Evolutionary conservation across 768 basidiomycete species (phyloP).

Genomic region (Tulasnella sp.): DNA sequence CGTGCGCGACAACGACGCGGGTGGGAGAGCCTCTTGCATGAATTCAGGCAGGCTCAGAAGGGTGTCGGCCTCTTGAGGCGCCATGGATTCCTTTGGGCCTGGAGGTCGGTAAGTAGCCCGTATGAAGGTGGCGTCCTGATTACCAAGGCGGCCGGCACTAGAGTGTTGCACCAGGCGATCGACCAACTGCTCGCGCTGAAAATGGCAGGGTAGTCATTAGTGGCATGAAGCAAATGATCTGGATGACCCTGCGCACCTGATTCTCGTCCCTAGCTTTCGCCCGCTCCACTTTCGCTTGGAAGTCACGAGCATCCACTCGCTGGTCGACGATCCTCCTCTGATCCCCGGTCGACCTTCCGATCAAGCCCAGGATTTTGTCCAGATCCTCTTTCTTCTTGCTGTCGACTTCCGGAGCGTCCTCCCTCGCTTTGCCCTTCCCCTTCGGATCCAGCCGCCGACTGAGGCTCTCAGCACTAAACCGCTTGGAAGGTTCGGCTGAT

Average conservation of each 20-base stretch:
- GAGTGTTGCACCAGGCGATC: constrained; percentile 69
- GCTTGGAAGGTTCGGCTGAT: constrained; percentile 30
- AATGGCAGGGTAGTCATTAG: not conserved
- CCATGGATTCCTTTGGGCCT: constrained; percentile 17
- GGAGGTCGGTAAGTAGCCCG: constrained; percentile 26
- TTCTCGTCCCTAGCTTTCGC: constrained; percentile 55
- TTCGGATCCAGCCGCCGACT: constrained; percentile 7
- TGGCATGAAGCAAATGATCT: constrained; percentile 20
- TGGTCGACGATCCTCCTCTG: constrained; percentile 63
- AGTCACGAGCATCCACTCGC: constrained; percentile 57
- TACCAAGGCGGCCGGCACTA: constrained; percentile 64
- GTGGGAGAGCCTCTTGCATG: constrained; percentile 46
- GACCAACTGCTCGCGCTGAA: constrained; percentile 69
- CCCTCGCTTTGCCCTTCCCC: constrained; percentile 43
- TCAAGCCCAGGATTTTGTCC: constrained; percentile 64
- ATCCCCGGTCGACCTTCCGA: constrained; percentile 59
- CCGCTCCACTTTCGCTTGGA: constrained; percentile 53
- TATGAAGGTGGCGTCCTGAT: constrained; percentile 69
- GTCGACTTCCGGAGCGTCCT: constrained; percentile 30
- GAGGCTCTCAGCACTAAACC: not conserved
- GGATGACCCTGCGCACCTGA: constrained; percentile 48
- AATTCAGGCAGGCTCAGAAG: constrained; percentile 60
- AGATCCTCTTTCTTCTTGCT: constrained; percentile 43
- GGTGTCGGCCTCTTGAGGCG: constrained; percentile 43
- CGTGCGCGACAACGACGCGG: not conserved